These are phyloP conservation scores for Tolypocladium tropicale DNA, from an alignment of 2,329 filamentous ascomycete species.

Conservation along the genomic window DNA sequence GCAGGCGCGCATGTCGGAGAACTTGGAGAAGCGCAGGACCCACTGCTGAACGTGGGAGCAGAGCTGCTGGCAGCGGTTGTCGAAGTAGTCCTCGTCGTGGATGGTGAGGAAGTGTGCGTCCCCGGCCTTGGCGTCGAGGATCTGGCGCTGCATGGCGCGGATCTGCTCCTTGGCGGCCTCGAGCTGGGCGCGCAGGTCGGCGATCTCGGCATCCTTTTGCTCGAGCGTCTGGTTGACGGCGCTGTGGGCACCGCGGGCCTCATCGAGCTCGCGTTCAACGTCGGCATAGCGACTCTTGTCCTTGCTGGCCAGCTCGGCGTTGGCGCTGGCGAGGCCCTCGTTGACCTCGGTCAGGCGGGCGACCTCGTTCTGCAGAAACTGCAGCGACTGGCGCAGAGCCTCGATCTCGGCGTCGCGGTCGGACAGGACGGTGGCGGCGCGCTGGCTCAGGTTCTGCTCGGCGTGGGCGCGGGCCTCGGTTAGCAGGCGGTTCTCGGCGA, in stretches of 20 bases:
- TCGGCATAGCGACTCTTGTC: slow-evolving; percentile 61
- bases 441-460: slow-evolving; percentile 55
- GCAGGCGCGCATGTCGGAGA: slow-evolving; percentile 85
- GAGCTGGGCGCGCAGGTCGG: slow-evolving; percentile 66
- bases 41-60: slow-evolving; percentile 96
- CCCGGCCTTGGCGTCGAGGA: slow-evolving; percentile 46
- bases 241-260: slow-evolving; percentile 52
- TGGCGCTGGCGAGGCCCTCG: slow-evolving; percentile 65
- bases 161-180: slow-evolving; percentile 58
- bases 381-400: slow-evolving; percentile 65
- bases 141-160: slow-evolving; percentile 39
- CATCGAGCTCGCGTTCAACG: slow-evolving; percentile 58
- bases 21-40: slow-evolving; percentile 96
- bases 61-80: slow-evolving; percentile 84
- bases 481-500: slow-evolving; percentile 74
- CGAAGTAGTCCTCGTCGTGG: slow-evolving; percentile 90
- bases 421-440: slow-evolving; percentile 59
- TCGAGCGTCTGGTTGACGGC: slow-evolving; percentile 56
- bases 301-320: slow-evolving; percentile 64
- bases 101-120: slow-evolving; percentile 67
- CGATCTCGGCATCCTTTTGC: slow-evolving; percentile 77
- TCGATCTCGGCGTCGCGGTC: slow-evolving; percentile 85
- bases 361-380: slow-evolving; percentile 75
- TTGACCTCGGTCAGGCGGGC: slow-evolving; percentile 74
- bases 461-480: slow-evolving; percentile 60